Conservation (phyloP, 371 early-diverging fungal genomes). For the Apophysomyces elegans region DNA sequence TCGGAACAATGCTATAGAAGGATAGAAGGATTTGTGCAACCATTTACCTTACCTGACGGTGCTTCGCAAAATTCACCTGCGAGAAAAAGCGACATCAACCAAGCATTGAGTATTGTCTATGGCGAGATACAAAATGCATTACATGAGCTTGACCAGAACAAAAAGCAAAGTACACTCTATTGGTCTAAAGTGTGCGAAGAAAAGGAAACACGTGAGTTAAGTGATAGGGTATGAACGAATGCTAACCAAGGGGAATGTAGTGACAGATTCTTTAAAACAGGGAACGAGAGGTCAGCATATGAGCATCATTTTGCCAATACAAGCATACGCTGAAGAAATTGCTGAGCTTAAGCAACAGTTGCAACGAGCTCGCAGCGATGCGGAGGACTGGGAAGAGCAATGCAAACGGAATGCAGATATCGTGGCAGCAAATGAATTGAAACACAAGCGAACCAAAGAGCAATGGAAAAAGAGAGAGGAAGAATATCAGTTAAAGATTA, state of each 20-base stretch:
- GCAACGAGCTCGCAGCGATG: background rate
- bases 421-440: background rate
- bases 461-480: slow-evolving; percentile 2
- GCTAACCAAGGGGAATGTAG: background rate
- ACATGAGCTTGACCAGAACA: background rate
- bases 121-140: background rate
- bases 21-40: background rate
- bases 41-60: background rate
- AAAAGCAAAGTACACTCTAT: background rate
- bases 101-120: background rate
- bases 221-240: background rate
- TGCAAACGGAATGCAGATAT: background rate
- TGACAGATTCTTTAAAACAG: background rate
- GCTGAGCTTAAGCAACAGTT: background rate
- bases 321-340: background rate
- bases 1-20: background rate
- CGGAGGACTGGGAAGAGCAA: slow-evolving; percentile 1
- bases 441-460: background rate
- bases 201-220: background rate
- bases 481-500: background rate
- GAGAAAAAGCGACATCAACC: background rate
- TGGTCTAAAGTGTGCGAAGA: background rate
- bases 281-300: background rate
- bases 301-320: background rate
- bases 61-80: background rate